Conservation (phyloP, 1,284 basidiomycete species). For the Pseudomicrostroma phylloplanum region DNA sequence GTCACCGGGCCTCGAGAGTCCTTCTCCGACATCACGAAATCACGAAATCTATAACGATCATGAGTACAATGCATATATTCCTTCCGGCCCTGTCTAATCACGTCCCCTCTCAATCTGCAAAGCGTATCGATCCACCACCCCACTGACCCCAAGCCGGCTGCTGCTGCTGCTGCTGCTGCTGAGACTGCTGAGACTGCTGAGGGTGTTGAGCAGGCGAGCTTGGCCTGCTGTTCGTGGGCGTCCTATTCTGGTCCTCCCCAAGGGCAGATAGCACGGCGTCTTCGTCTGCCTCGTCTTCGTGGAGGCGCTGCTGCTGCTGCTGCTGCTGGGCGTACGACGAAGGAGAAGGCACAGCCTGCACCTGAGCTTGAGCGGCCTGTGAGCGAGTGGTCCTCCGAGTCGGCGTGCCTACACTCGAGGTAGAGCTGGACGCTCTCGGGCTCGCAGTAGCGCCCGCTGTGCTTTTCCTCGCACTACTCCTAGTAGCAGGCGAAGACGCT, state of each 20-base stretch:
- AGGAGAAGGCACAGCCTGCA: too few species aligned
- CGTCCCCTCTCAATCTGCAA: conserved; percentile 20
- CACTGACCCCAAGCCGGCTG: conserved; percentile 38
- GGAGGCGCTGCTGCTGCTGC: neutral
- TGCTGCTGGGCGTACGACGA: conserved; percentile 3
- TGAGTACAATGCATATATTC: conserved; percentile 5
- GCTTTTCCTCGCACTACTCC: too few species aligned
- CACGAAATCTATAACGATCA: neutral
- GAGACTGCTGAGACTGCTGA: conserved; percentile 10
- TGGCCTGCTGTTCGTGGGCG: conserved; percentile 7
- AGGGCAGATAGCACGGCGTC: neutral
- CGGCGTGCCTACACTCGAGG: too few species aligned
- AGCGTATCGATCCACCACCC: conserved; percentile 37
- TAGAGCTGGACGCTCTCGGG: too few species aligned
- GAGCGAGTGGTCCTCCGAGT: too few species aligned
- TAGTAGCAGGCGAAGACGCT: neutral
- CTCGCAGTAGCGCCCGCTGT: too few species aligned
- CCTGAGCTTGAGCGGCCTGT: too few species aligned
- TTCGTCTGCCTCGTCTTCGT: neutral
- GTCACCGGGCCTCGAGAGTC: neutral
- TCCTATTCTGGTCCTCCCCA: neutral
- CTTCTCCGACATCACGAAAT: neutral
- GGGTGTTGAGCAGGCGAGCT: neutral
- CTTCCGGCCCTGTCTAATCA: neutral
- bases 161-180: neutral